A percentile compares a stretch with the other conserved stretches of the same genome.
Evolutionary conservation across 1,284 basidiomycete genomes (phyloP).

Genomic region (Megacollybia platyphylla): DNA sequence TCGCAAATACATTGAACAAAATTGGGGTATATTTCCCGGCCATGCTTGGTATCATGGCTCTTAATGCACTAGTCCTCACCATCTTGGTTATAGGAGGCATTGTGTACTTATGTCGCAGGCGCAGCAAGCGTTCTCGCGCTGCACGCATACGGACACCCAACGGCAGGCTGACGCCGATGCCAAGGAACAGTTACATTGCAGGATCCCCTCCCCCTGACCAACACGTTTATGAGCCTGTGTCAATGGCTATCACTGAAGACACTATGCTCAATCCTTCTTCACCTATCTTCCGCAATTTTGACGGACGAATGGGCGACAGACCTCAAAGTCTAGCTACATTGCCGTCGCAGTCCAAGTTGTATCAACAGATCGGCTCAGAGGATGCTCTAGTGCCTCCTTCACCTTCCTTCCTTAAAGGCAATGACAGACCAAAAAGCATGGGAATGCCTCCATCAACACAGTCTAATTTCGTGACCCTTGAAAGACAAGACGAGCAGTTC

Average conservation of each 20-base stretch:
- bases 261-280: constrained; percentile 50
- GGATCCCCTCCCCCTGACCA: constrained; percentile 14
- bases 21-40: constrained; percentile 54
- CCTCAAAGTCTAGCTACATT: constrained; percentile 12
- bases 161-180: constrained; percentile 43
- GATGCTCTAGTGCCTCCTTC: constrained; percentile 10
- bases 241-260: constrained; percentile 65
- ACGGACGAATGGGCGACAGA: constrained; percentile 16
- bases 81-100: constrained; percentile 38
- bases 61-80: constrained; percentile 58
- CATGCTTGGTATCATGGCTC: constrained; percentile 55
- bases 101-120: constrained; percentile 33
- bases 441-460: constrained; percentile 5
- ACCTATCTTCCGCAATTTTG: constrained; percentile 43
- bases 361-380: constrained; percentile 8
- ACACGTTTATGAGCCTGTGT: constrained; percentile 56
- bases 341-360: constrained; percentile 7
- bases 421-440: constrained; percentile 22
- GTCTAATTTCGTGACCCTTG: background rate
- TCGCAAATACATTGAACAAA: constrained; percentile 42
- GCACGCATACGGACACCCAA: constrained; percentile 23
- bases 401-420: constrained; percentile 9
- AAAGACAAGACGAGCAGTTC: constrained; percentile 4
- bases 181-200: constrained; percentile 23
- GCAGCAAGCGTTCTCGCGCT: constrained; percentile 15